Evolutionary conservation across 345 rosid species (phyloP).

Genomic region (Hirschfeldia incana): DNA sequence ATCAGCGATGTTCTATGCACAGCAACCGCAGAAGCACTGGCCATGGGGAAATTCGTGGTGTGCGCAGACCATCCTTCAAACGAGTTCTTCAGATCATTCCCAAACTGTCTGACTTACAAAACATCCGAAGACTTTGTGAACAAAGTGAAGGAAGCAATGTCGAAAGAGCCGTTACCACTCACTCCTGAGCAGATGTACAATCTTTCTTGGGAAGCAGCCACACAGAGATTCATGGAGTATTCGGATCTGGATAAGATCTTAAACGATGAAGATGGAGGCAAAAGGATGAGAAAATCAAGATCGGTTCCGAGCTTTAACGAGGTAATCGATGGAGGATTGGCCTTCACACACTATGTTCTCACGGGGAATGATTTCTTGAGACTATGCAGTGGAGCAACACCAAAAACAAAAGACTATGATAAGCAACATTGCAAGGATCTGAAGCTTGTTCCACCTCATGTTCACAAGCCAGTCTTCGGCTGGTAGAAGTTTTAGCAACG

Average conservation of each 20-base stretch:
- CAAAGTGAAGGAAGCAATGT: conserved; percentile 83
- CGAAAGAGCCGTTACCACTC: conserved; percentile 82
- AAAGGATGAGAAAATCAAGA: conserved; percentile 46
- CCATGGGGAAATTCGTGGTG: conserved; percentile 95
- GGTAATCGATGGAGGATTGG: conserved; percentile 80
- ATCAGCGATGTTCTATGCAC: conserved; percentile 97
- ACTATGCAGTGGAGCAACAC: conserved; percentile 82
- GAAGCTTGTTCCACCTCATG: conserved; percentile 77
- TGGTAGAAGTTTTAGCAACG: conserved; percentile 22
- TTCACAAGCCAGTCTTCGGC: conserved; percentile 52
- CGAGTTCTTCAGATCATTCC: conserved; percentile 93
- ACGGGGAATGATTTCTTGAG: conserved; percentile 90
- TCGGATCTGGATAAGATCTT: conserved; percentile 76
- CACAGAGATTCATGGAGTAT: conserved; percentile 80
- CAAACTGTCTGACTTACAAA: conserved; percentile 90
- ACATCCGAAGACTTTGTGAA: conserved; percentile 81
- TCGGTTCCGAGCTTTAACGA: conserved; percentile 62
- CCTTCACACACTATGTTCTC: conserved; percentile 81
- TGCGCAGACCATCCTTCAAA: conserved; percentile 99
- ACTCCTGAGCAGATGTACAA: conserved; percentile 73
- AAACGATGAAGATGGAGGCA: conserved; percentile 33
- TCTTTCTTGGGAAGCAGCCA: conserved; percentile 99
- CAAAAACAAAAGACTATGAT: conserved; percentile 75
- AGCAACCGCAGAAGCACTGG: conserved; percentile 98
- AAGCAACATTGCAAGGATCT: conserved; percentile 88